Conservation (phyloP, 768 basidiomycete species). For the Hypholoma fasciculare region DNA sequence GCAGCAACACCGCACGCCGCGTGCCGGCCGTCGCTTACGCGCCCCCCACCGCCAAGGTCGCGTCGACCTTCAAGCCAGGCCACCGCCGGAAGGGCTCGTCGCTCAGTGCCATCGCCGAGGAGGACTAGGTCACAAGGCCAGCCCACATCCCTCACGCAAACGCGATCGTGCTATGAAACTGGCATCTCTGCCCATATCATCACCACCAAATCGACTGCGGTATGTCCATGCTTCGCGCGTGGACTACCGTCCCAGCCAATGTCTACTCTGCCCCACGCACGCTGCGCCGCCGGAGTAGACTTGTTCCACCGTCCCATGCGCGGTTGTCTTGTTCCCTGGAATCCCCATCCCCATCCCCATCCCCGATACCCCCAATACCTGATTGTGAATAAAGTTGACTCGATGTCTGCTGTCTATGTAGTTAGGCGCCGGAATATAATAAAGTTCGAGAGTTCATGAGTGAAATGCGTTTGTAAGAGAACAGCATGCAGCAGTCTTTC, state of each 20-base stretch:
- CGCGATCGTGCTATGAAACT: constrained; percentile 6
- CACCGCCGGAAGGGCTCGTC: constrained; percentile 24
- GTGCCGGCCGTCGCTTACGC: constrained; percentile 10
- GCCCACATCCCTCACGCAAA: neutral
- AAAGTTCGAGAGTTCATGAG: too few relatives aligned
- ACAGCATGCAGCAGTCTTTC: too few relatives aligned
- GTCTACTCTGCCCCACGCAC: too few relatives aligned
- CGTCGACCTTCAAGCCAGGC: constrained; percentile 19
- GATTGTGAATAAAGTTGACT: neutral
- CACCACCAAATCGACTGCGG: constrained; percentile 11
- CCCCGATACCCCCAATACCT: too few relatives aligned
- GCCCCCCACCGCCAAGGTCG: constrained; percentile 9
- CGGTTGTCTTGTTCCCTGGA: too few relatives aligned
- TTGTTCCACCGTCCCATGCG: too few relatives aligned
- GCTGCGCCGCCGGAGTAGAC: too few relatives aligned
- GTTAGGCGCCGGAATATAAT: too few relatives aligned
- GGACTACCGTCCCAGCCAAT: neutral
- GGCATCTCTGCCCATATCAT: constrained; percentile 17
- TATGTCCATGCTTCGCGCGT: constrained; percentile 10
- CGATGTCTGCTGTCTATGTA: too few relatives aligned
- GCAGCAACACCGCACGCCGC: constrained; percentile 6
- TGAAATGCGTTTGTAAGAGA: too few relatives aligned
- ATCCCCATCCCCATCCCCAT: too few relatives aligned
- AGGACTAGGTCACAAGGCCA: constrained; percentile 18
- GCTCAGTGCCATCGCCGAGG: constrained; percentile 27